Evolutionary conservation across 352 stramenopile genomes (phyloP).

Genomic region (Phytophthora pini): DNA sequence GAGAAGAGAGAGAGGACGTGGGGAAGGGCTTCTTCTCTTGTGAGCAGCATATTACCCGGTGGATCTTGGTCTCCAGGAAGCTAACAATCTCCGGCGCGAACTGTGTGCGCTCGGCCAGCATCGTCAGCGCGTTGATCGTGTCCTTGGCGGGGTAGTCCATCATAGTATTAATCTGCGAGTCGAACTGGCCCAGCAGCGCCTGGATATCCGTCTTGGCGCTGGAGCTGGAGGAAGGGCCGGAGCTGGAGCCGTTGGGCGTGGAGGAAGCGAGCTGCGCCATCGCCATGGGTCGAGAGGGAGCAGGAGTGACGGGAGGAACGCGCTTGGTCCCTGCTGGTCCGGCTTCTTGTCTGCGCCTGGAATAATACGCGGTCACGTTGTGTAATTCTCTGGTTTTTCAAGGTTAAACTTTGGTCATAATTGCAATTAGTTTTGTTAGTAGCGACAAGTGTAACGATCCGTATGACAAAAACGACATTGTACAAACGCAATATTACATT

Average conservation of each 20-base stretch:
- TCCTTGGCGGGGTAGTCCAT: conserved; percentile 88
- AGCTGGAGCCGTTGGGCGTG: conserved; percentile 3
- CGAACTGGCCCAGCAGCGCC: conserved; percentile 73
- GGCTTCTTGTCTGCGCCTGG: conserved; percentile 34
- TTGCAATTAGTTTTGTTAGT: background rate
- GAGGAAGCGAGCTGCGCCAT: conserved; percentile 57
- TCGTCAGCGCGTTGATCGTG: conserved; percentile 91
- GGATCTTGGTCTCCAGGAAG: conserved; percentile 91
- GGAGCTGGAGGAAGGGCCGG: background rate
- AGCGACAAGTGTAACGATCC: background rate
- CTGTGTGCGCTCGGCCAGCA: conserved; percentile 76
- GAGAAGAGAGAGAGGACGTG: conserved; percentile 4
- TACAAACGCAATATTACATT: conserved; percentile 10
- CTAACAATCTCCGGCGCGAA: conserved; percentile 86
- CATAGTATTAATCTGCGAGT: conserved; percentile 88
- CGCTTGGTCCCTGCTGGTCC: conserved; percentile 14
- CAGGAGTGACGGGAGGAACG: background rate
- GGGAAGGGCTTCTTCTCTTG: conserved; percentile 13
- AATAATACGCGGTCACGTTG: conserved; percentile 9
- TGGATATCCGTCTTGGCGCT: conserved; percentile 48
- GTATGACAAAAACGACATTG: background rate
- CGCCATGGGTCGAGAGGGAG: conserved; percentile 37
- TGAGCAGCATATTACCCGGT: conserved; percentile 62
- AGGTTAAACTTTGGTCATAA: background rate
- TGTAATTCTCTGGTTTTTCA: conserved; percentile 1